Percentiles rank a stretch among this genome's conserved stretches.
These are phyloP conservation scores for Moricandia moricandioides DNA, from an alignment of 345 rosid species.

Conservation along the genomic window DNA sequence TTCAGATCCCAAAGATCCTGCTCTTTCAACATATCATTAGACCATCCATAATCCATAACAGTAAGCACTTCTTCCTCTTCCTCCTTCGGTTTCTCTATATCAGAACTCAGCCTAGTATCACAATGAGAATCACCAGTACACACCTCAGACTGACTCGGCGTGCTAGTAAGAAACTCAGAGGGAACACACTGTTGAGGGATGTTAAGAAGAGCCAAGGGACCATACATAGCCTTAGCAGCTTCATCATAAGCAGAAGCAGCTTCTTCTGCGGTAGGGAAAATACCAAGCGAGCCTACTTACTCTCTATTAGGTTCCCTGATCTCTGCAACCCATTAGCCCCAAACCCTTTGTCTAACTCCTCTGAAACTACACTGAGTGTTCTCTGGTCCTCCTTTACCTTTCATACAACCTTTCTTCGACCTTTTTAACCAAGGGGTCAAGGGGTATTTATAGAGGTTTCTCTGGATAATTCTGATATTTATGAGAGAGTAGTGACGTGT, in stretches of 20 bases:
- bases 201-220: constrained; percentile 59
- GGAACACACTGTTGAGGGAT: constrained; percentile 34
- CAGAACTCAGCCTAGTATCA: neutral
- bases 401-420: too few species aligned
- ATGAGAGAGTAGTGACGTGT: constrained; percentile 13
- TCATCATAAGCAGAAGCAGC: constrained; percentile 81
- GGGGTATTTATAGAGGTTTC: constrained; percentile 20
- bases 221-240: constrained; percentile 78
- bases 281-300: constrained; percentile 78
- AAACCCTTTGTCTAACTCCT: constrained; percentile 90
- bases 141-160: constrained; percentile 49
- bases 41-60: constrained; percentile 29
- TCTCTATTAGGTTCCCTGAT: constrained; percentile 69
- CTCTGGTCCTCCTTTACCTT: too few species aligned
- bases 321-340: constrained; percentile 97
- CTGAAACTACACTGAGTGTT: constrained; percentile 53
- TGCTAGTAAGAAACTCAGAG: constrained; percentile 27
- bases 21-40: neutral
- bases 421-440: too few species aligned
- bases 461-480: constrained; percentile 24
- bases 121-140: constrained; percentile 30
- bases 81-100: constrained; percentile 7
- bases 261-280: constrained; percentile 63
- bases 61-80: constrained; percentile 21
- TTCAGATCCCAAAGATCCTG: constrained; percentile 29